Conservation (phyloP, 371 early-diverging fungal genomes). For the Mucor circinelloides region DNA sequence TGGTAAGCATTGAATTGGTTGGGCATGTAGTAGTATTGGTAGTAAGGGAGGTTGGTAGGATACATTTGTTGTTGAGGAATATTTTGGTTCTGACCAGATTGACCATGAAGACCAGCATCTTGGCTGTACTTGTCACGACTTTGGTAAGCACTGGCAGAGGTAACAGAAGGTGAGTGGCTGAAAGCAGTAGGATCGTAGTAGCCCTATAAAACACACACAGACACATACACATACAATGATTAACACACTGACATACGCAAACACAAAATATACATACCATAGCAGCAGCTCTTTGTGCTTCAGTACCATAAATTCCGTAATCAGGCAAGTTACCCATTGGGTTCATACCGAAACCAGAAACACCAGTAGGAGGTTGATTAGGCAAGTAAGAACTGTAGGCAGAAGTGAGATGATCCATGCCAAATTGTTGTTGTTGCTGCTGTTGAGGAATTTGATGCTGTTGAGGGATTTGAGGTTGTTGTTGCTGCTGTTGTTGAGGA, state of each 20-base stretch:
- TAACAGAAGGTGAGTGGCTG: slow-evolving; percentile 43
- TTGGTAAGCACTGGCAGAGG: slow-evolving; percentile 44
- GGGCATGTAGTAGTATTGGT: slow-evolving; percentile 77
- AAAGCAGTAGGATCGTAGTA: slow-evolving; percentile 62
- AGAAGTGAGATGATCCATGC: slow-evolving; percentile 59
- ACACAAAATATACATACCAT: slow-evolving; percentile 39
- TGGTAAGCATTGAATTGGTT: slow-evolving; percentile 75
- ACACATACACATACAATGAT: neutral
- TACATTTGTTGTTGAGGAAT: slow-evolving; percentile 43
- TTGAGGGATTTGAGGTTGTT: slow-evolving; percentile 25
- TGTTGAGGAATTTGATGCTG: slow-evolving; percentile 31
- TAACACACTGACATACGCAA: neutral
- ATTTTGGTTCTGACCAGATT: slow-evolving; percentile 22
- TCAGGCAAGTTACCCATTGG: slow-evolving; percentile 69
- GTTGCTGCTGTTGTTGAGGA: slow-evolving; percentile 8
- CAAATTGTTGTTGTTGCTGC: slow-evolving; percentile 37
- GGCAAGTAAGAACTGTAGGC: slow-evolving; percentile 64
- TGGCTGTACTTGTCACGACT: slow-evolving; percentile 37
- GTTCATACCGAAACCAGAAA: slow-evolving; percentile 72
- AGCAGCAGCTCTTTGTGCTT: slow-evolving; percentile 53
- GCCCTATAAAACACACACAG: slow-evolving; percentile 31
- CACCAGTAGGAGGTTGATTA: slow-evolving; percentile 55
- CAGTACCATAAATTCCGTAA: slow-evolving; percentile 49
- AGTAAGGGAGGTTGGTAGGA: slow-evolving; percentile 57
- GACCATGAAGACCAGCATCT: slow-evolving; percentile 21